Evolutionary conservation across 2,329 filamentous ascomycete genomes (phyloP).

Genomic region (Blastomyces silverae): DNA sequence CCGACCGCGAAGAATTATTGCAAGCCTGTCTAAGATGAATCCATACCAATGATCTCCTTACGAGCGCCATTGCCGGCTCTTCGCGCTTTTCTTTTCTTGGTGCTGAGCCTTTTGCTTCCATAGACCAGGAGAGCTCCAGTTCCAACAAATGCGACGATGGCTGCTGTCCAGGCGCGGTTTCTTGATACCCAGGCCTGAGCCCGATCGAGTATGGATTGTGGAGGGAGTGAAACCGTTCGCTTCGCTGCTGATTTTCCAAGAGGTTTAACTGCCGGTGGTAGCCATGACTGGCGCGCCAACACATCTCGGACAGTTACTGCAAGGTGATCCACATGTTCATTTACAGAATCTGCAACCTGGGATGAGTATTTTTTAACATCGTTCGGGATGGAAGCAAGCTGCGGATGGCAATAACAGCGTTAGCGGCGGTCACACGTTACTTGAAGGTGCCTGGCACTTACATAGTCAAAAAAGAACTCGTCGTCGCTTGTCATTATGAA

Average conservation of each 20-base stretch:
- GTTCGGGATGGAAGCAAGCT: conserved; percentile 54
- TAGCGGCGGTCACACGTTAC: not conserved
- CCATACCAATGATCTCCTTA: conserved; percentile 65
- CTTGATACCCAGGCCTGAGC: conserved; percentile 63
- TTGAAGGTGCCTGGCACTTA: conserved; percentile 43
- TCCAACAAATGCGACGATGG: conserved; percentile 63
- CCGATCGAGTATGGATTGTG: conserved; percentile 46
- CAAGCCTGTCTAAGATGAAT: not conserved
- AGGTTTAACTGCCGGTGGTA: conserved; percentile 63
- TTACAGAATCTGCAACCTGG: conserved; percentile 70
- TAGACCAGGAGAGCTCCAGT: conserved; percentile 55
- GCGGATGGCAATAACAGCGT: conserved; percentile 2
- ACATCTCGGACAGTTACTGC: conserved; percentile 64
- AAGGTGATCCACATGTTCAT: conserved; percentile 70
- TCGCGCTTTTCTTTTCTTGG: conserved; percentile 64
- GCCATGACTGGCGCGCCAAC: conserved; percentile 61
- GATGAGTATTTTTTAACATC: conserved; percentile 65
- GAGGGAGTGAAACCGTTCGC: conserved; percentile 24
- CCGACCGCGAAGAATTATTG: conserved; percentile 3
- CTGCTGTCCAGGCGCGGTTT: conserved; percentile 67
- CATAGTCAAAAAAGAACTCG: conserved; percentile 69
- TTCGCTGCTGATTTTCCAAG: conserved; percentile 39
- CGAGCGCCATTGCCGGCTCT: conserved; percentile 76
- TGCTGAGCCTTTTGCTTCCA: conserved; percentile 52
- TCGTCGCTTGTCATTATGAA: conserved; percentile 69